Conservation (phyloP, 257 asterid species). For the Solanum medicagineum region DNA sequence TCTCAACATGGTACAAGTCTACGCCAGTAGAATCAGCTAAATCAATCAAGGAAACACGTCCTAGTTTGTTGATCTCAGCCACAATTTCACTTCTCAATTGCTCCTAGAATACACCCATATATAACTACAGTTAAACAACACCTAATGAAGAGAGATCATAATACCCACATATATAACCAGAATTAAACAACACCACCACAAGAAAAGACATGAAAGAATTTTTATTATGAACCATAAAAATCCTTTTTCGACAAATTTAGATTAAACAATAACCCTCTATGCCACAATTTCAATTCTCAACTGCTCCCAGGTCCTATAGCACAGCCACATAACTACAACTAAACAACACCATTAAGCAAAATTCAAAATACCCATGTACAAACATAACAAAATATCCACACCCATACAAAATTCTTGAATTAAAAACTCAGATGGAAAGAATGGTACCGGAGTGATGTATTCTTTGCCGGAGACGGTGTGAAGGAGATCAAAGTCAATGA, state of each 20-base stretch:
- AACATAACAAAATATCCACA: neutral
- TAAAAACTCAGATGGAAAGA: neutral
- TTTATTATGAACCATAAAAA: neutral
- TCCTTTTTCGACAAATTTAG: neutral
- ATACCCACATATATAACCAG: neutral
- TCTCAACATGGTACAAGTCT: slow-evolving; percentile 86
- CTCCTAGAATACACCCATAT: slow-evolving; percentile 38
- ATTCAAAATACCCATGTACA: neutral
- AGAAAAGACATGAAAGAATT: neutral
- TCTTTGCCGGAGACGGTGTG: slow-evolving; percentile 91
- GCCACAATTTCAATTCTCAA: neutral
- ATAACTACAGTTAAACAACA: neutral
- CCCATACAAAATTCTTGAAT: neutral
- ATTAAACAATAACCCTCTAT: neutral
- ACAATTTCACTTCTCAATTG: slow-evolving; percentile 76
- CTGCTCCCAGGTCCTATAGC: neutral
- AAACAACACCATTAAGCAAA: neutral
- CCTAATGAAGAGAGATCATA: neutral
- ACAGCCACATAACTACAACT: neutral
- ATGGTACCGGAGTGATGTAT: slow-evolving; percentile 74
- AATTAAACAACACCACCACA: neutral
- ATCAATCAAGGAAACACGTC: slow-evolving; percentile 78
- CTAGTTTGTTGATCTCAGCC: slow-evolving; percentile 46
- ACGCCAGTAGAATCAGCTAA: slow-evolving; percentile 68
- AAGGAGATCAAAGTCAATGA: slow-evolving; percentile 92